These are phyloP conservation scores for Blastobotrys elegans DNA, from an alignment of 1,139 yeast species.

Conservation along the genomic window DNA sequence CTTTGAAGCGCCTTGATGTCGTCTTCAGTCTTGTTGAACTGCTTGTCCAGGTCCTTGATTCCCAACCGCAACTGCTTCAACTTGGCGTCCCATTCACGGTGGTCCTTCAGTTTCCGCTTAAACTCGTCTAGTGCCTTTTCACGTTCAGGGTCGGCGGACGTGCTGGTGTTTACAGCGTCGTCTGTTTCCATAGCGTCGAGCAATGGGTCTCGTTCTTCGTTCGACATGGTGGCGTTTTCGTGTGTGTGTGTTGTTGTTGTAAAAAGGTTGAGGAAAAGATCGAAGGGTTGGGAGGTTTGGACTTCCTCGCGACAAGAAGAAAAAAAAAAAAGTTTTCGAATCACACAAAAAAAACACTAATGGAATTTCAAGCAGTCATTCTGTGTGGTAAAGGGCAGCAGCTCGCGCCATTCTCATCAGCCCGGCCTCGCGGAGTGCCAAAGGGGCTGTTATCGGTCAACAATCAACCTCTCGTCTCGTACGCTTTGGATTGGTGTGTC, in stretches of 20 bases:
- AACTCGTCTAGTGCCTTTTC: conserved; percentile 74
- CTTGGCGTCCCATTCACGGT: conserved; percentile 91
- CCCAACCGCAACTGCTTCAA: conserved; percentile 78
- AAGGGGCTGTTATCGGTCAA: conserved; percentile 89
- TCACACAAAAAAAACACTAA: conserved; percentile 26
- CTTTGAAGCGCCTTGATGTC: conserved; percentile 96
- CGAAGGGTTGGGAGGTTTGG: background rate
- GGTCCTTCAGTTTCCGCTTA: conserved; percentile 84
- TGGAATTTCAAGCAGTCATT: conserved; percentile 91
- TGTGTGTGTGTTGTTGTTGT: background rate
- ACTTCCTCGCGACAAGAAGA: background rate
- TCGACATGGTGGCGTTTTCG: background rate
- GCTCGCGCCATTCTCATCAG: conserved; percentile 63
- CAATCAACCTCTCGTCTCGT: conserved; percentile 82
- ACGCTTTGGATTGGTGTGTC: conserved; percentile 91
- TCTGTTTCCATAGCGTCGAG: conserved; percentile 30
- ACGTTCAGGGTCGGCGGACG: conserved; percentile 57
- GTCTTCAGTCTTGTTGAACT: conserved; percentile 89
- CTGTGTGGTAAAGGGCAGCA: conserved; percentile 81
- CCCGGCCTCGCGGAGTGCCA: conserved; percentile 46
- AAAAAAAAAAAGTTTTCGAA: background rate
- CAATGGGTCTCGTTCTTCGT: conserved; percentile 31
- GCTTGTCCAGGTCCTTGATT: conserved; percentile 78
- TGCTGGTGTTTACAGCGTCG: conserved; percentile 17
- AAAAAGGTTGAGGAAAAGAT: background rate